Base-by-base conservation (phyloP, 2,329 filamentous ascomycete species). In the Ilyonectria destructans region DNA sequence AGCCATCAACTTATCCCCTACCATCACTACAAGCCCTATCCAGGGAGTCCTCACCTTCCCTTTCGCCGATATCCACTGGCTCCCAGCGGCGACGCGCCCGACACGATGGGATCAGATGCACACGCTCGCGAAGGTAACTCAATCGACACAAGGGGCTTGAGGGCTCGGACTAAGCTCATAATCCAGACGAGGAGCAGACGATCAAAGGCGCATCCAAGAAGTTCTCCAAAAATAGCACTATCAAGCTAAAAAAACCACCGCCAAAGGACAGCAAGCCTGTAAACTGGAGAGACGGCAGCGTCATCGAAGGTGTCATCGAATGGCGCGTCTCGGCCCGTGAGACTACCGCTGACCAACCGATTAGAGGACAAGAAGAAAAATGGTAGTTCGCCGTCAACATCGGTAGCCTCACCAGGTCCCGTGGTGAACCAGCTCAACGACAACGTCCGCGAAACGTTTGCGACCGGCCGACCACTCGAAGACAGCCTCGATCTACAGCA, bases 401-500 rank as follows among this genome's bases (percentile, higher is more conserved):
- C 82, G 7, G 83, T 82, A 5, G 75, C 83, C 4, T 86, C 88
- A 4, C 88, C 88, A 1, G 84, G 85, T 4, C 87, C 89, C 0
- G 83, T 90, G 2, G 86, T 91, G 21, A 91, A 91, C 75, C 88
- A 90, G 60, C 88, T 97, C 58, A 93, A 97, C 75, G 91, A 95
- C 68, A 89, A 86, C 69, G 90, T 93, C 13, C 89, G 93, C 74
- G 90, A 94, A 68, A 93, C 93, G 5, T 98, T 98, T 80, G 87
- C 90, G 4, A 95, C 92, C 54, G 93, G 94, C 69, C 90, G 92
- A 65, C 94, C 95, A 0, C 87, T 97, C 73, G 91, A 95, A 74
- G 95, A 97, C 77, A 87, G 86, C 64, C 89, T 93, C 12, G 94
- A 97, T 70, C 88, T 94, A 9, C 91, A 96, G 58, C 88, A 92